phyloP scores from a whole-genome alignment of 2,329 filamentous ascomycete species.

The Pestalotiopsis sp. region DNA sequence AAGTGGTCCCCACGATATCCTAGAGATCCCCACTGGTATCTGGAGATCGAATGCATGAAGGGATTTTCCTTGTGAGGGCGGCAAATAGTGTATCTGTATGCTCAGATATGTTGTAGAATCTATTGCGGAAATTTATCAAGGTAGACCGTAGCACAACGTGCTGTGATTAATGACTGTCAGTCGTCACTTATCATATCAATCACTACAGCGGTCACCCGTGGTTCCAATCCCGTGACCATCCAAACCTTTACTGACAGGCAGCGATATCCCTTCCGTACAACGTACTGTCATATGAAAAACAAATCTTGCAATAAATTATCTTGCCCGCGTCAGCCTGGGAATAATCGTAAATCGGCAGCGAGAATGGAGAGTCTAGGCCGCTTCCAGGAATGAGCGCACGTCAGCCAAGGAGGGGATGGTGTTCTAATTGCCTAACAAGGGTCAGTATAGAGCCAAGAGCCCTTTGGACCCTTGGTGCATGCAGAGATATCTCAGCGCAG shows the following conservation, averaged over 20 bases:
- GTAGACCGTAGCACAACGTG: background rate
- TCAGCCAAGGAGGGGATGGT: background rate
- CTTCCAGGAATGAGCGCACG: background rate
- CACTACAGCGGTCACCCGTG: background rate
- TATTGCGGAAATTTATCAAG: background rate
- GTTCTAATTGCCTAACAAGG: background rate
- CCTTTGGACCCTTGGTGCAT: conserved; percentile 11
- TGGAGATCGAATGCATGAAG: background rate
- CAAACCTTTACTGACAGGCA: background rate
- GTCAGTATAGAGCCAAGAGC: conserved; percentile 3
- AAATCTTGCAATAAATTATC: background rate
- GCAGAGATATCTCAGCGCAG: background rate
- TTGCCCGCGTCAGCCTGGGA: background rate
- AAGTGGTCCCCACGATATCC: background rate
- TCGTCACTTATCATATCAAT: background rate
- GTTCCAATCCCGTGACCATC: background rate
- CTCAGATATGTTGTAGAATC: background rate
- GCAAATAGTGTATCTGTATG: background rate
- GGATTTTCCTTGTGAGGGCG: background rate
- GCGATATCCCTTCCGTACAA: background rate
- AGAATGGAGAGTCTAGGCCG: background rate
- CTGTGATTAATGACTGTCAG: too few species aligned
- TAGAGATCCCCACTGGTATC: background rate
- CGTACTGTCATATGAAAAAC: background rate
- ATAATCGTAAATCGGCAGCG: background rate